Evolutionary conservation across 805 yeast genomes (phyloP).

Genomic region (Candida dendrica): DNA sequence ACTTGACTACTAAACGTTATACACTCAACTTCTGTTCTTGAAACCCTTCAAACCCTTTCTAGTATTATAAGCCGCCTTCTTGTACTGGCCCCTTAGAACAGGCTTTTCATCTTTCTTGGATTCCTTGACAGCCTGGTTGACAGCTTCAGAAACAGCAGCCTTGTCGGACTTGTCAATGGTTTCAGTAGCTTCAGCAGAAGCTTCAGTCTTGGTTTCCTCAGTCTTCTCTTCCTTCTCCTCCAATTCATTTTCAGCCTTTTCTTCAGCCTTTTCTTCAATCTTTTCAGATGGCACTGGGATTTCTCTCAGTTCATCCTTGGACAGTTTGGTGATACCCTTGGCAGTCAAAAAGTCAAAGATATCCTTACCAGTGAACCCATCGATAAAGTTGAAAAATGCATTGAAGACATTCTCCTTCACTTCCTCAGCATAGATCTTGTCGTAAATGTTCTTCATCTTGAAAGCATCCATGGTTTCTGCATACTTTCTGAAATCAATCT

Average conservation of each 20-base stretch:
- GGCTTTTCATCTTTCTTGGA: too few relatives aligned
- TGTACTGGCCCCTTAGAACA: too few relatives aligned
- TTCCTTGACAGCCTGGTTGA: too few relatives aligned
- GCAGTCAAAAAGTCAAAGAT: constrained; percentile 36
- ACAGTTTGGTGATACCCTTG: constrained; percentile 27
- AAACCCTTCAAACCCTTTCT: neutral
- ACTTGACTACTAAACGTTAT: too few relatives aligned
- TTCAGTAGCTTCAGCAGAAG: neutral
- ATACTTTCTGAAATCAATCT: constrained; percentile 60
- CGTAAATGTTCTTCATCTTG: constrained; percentile 84
- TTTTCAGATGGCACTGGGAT: constrained; percentile 16
- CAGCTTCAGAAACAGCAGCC: too few relatives aligned
- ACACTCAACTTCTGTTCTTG: neutral
- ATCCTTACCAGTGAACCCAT: constrained; percentile 61
- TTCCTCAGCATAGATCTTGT: constrained; percentile 88
- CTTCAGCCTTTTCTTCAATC: constrained; percentile 2
- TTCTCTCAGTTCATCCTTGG: constrained; percentile 12
- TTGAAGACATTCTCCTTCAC: constrained; percentile 79
- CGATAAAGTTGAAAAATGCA: constrained; percentile 88
- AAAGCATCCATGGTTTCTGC: constrained; percentile 72
- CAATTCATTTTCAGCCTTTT: neutral
- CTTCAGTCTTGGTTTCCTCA: neutral
- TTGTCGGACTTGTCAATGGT: neutral
- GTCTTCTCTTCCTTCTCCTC: neutral
- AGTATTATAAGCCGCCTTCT: too few relatives aligned